phyloP scores from a whole-genome alignment of 495 filamentous ascomycete species.

The Hyphodiscus hymeniophilus region DNA sequence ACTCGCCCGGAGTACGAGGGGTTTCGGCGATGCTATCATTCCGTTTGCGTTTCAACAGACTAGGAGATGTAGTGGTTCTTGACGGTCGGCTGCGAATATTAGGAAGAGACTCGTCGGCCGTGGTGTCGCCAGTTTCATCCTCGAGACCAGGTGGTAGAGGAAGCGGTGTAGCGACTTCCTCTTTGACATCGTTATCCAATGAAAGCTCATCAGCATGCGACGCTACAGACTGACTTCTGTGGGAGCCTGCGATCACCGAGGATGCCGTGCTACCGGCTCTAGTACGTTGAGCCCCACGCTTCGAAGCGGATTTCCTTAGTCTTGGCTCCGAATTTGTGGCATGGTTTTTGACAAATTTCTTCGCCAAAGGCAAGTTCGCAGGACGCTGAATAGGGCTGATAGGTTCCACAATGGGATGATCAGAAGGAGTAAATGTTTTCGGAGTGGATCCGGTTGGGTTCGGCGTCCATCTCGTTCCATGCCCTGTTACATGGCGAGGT shows the following conservation, averaged over 20 bases:
- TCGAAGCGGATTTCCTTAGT: constrained; percentile 9
- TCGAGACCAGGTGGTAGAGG: constrained; percentile 46
- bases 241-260: constrained; percentile 29
- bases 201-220: constrained; percentile 48
- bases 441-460: constrained; percentile 39
- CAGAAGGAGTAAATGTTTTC: constrained; percentile 21
- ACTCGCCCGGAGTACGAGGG: constrained; percentile 6
- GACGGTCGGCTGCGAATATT: neutral
- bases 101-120: constrained; percentile 33
- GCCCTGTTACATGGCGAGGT: constrained; percentile 25
- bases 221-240: constrained; percentile 36
- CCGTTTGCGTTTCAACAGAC: constrained; percentile 1
- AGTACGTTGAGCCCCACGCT: constrained; percentile 24
- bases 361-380: constrained; percentile 22
- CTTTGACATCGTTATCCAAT: constrained; percentile 52
- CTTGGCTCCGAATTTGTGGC: constrained; percentile 5
- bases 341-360: constrained; percentile 22
- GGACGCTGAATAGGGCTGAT: constrained; percentile 37
- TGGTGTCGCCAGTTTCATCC: constrained; percentile 40
- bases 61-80: neutral
- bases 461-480: constrained; percentile 40
- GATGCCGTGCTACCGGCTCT: constrained; percentile 45
- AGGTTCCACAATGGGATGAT: constrained; percentile 35
- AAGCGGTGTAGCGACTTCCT: constrained; percentile 48
- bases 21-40: neutral